phyloP scores from a whole-genome alignment of 2,329 filamentous ascomycete species.

The Clonostachys rhizophaga region DNA sequence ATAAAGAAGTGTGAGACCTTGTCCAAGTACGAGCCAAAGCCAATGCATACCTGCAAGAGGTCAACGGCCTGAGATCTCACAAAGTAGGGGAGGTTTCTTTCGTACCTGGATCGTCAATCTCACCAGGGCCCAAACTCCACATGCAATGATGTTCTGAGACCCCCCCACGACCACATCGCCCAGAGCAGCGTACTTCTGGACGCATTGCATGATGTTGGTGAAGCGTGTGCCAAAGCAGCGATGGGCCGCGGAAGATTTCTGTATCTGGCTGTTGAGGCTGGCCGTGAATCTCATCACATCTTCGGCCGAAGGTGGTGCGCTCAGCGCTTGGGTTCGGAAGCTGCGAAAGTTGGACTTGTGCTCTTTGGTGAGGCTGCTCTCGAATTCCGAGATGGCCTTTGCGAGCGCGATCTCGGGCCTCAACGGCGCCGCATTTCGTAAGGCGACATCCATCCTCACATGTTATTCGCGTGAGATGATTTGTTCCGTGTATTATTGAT shows the following conservation, averaged over 20 bases:
- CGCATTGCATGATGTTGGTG: neutral
- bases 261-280: neutral
- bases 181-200: neutral
- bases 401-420: neutral
- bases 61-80: neutral
- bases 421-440: neutral
- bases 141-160: slow-evolving; percentile 34
- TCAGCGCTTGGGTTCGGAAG: neutral
- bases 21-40: slow-evolving; percentile 20
- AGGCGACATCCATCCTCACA: neutral
- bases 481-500: too few relatives aligned
- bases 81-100: neutral
- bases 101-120: slow-evolving; percentile 30
- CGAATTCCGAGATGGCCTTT: neutral
- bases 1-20: slow-evolving; percentile 30
- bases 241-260: neutral
- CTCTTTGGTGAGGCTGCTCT: neutral
- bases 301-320: neutral
- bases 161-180: slow-evolving; percentile 22
- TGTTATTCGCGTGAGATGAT: too few relatives aligned
- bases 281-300: neutral
- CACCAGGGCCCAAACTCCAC: slow-evolving; percentile 33
- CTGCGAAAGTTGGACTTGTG: neutral
- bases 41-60: neutral
- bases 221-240: neutral